Evolutionary conservation across 805 yeast species (phyloP).

Genomic region (Monosporozyma servazzii): DNA sequence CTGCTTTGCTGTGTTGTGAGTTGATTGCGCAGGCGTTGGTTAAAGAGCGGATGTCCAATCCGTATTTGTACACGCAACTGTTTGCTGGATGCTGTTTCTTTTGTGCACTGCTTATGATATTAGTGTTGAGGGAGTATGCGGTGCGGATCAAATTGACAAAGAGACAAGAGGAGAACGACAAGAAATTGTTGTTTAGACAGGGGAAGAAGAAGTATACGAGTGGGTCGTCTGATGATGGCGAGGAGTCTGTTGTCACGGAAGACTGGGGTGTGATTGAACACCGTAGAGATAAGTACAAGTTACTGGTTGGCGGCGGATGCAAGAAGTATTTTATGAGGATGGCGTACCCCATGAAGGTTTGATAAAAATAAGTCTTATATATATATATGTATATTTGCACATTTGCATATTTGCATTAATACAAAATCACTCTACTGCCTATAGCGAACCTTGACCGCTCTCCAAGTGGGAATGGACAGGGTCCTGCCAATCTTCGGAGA

Average conservation of each 20-base stretch:
- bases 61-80: constrained; percentile 50
- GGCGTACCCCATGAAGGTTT: constrained; percentile 17
- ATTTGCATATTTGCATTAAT: too few relatives aligned
- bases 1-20: constrained; percentile 39
- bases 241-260: background rate
- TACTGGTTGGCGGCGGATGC: constrained; percentile 11
- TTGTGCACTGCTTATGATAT: constrained; percentile 33
- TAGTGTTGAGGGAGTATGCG: constrained; percentile 44
- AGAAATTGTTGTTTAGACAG: background rate
- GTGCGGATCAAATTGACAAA: constrained; percentile 34
- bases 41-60: constrained; percentile 25
- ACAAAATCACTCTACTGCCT: too few relatives aligned
- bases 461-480: too few relatives aligned
- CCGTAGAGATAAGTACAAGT: constrained; percentile 13
- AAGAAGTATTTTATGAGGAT: constrained; percentile 21
- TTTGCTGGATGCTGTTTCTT: constrained; percentile 47
- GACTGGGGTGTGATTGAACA: constrained; percentile 5
- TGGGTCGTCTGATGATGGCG: constrained; percentile 4
- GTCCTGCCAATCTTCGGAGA: too few relatives aligned
- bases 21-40: constrained; percentile 44
- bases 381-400: too few relatives aligned
- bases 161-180: constrained; percentile 5
- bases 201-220: background rate
- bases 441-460: too few relatives aligned
- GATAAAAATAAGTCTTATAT: too few relatives aligned